A percentile compares a stretch with the other conserved stretches of the same genome.
These are phyloP conservation scores for Colletotrichum salicis DNA, from an alignment of 2,329 filamentous ascomycete genomes.

Conservation along the genomic window DNA sequence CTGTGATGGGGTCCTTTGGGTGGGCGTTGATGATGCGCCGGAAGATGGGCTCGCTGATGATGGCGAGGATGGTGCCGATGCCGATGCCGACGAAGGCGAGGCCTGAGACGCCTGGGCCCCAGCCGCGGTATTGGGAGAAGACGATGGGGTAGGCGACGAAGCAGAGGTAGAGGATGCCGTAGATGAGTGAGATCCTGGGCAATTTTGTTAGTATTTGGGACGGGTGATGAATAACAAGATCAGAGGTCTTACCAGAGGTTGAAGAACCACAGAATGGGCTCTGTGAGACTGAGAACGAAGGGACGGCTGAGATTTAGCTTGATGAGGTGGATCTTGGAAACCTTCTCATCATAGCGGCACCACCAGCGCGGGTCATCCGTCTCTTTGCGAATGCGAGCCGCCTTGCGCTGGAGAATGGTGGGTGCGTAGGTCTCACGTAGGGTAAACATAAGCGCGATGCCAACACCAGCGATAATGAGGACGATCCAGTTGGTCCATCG, in stretches of 20 bases:
- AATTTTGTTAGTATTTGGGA: not conserved
- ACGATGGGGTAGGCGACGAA: slow-evolving; percentile 92
- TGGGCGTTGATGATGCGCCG: slow-evolving; percentile 82
- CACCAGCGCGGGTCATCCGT: slow-evolving; percentile 79
- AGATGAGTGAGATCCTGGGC: slow-evolving; percentile 79
- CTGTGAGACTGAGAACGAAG: slow-evolving; percentile 79
- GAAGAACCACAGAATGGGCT: slow-evolving; percentile 83
- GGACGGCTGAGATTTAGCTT: slow-evolving; percentile 82
- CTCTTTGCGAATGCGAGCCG: slow-evolving; percentile 71
- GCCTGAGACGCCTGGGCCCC: slow-evolving; percentile 78
- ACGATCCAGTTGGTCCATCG: slow-evolving; percentile 87
- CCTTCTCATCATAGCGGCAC: slow-evolving; percentile 81
- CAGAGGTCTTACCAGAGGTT: slow-evolving; percentile 66
- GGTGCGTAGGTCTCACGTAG: slow-evolving; percentile 83
- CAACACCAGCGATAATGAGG: slow-evolving; percentile 75
- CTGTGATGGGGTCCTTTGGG: slow-evolving; percentile 78
- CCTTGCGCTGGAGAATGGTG: slow-evolving; percentile 74
- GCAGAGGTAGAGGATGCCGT: slow-evolving; percentile 88
- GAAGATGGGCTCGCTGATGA: slow-evolving; percentile 76
- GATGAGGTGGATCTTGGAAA: slow-evolving; percentile 72
- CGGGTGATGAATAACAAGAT: too few species aligned
- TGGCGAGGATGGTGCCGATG: slow-evolving; percentile 71
- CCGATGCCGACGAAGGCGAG: slow-evolving; percentile 81
- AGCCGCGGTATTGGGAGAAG: slow-evolving; percentile 79
- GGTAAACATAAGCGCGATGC: slow-evolving; percentile 66